Base-by-base conservation (phyloP, 2,329 filamentous ascomycete species). In the Paecilomyces sp. region DNA sequence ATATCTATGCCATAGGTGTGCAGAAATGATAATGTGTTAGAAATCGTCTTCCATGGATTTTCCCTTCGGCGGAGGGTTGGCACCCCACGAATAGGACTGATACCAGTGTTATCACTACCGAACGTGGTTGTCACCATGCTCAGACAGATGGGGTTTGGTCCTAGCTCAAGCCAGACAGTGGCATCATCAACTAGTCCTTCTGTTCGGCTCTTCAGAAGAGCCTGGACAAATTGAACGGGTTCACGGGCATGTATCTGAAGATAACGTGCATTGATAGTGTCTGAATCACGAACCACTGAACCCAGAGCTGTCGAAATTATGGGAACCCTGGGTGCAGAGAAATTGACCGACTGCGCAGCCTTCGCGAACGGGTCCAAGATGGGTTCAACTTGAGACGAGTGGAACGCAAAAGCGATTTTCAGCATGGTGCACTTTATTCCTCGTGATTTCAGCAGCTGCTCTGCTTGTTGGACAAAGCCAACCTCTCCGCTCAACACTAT, bases 141-240 rank as follows among this genome's bases (percentile, higher is more conserved):
- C 53, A 82, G 81, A 72, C 85, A 88, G 13, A 91, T 83, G 0
- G 88, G 87, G 67, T 90, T 86, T 41, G 88, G 88, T n/a, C 89
- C 89, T 63, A 91, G 76, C 71, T 92, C 89, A 59, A 92, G 77
- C 83, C 85, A 91, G 31, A 86, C 80, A 5, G 87, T 88, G 74
- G 86, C 85, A 63, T 86, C 84, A 62, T 87, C 81, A 54, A 89
- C 25, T 28, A 28, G 25, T 28, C 25, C 25, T 28, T 28, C 25
- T 28, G 25, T 28, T 28, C 25, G 25, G 25, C 25, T 28, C 25
- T 28, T 28, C 25, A 3, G 25, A 28, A 28, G 25, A 28, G 25
- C 25, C 25, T 28, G 25, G 25, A 28, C 25, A 28, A 28, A 28
- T 28, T 28, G 25, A 3, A 28, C 25, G 25, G 25, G 25, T 28